phyloP scores from a whole-genome alignment of 495 filamentous ascomycete genomes.

The Penicillium atrosanguineum region DNA sequence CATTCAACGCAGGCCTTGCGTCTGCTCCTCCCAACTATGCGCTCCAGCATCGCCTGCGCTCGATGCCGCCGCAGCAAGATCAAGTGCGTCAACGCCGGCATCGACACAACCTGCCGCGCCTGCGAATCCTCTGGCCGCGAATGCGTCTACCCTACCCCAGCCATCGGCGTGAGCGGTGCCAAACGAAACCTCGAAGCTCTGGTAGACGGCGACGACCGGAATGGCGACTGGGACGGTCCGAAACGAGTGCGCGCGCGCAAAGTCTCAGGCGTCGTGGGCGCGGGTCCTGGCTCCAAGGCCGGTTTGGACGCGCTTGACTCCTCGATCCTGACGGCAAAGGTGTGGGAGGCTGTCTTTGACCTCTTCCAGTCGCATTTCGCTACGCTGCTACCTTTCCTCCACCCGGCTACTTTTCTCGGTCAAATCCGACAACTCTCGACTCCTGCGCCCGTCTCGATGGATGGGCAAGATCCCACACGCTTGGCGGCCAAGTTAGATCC shows the following conservation, averaged over 20 bases:
- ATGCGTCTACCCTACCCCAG: slow-evolving; percentile 70
- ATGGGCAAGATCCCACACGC: slow-evolving; percentile 28
- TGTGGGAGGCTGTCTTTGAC: slow-evolving; percentile 71
- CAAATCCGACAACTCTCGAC: slow-evolving; percentile 51
- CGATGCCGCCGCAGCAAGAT: slow-evolving; percentile 80
- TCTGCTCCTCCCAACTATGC: slow-evolving; percentile 46
- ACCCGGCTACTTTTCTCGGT: slow-evolving; percentile 68
- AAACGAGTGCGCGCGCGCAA: slow-evolving; percentile 58
- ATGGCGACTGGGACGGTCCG: slow-evolving; percentile 56
- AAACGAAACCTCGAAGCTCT: slow-evolving; percentile 56
- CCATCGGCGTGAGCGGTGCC: slow-evolving; percentile 51
- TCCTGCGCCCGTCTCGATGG: slow-evolving; percentile 21
- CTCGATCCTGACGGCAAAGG: slow-evolving; percentile 61
- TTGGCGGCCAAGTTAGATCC: slow-evolving; percentile 43
- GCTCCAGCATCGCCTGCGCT: slow-evolving; percentile 77
- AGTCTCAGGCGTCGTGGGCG: slow-evolving; percentile 36
- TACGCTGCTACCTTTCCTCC: slow-evolving; percentile 78
- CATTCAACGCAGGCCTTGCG: slow-evolving; percentile 8
- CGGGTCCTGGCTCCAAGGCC: slow-evolving; percentile 34
- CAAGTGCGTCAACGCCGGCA: slow-evolving; percentile 78
- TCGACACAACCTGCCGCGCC: slow-evolving; percentile 70
- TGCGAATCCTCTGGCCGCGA: slow-evolving; percentile 74
- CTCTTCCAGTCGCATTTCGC: slow-evolving; percentile 82
- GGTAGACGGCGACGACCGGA: slow-evolving; percentile 53
- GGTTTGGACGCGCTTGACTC: slow-evolving; percentile 42